Evolutionary conservation across 257 asterid species (phyloP).

Genomic region (Penstemon newberryi): DNA sequence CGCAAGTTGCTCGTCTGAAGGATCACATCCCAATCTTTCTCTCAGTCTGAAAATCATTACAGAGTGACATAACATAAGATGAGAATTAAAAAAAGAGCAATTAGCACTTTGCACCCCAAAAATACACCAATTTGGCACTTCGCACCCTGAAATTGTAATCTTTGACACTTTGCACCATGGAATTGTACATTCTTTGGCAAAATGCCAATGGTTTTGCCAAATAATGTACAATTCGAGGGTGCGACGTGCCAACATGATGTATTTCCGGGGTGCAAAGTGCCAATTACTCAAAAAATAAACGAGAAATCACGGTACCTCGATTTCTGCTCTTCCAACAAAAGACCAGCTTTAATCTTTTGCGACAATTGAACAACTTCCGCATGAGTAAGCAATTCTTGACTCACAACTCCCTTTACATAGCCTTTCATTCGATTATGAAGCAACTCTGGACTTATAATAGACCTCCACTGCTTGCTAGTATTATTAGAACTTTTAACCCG

Average conservation of each 20-base stretch:
- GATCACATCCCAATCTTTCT: slow-evolving; percentile 80
- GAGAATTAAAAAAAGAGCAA: too few species aligned
- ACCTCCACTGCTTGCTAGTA: slow-evolving; percentile 39
- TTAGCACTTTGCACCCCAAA: too few species aligned
- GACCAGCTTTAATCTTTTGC: slow-evolving; percentile 62
- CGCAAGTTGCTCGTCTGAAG: slow-evolving; percentile 95
- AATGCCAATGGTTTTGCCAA: too few species aligned
- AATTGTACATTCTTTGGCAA: too few species aligned
- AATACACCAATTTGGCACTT: too few species aligned
- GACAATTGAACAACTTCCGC: slow-evolving; percentile 79
- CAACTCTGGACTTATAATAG: slow-evolving; percentile 50
- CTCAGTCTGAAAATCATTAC: slow-evolving; percentile 51
- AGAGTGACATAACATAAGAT: background rate
- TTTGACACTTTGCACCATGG: too few species aligned
- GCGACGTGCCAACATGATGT: too few species aligned
- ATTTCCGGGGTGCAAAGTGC: too few species aligned
- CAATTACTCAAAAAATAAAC: background rate
- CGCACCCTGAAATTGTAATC: too few species aligned
- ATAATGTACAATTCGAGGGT: too few species aligned
- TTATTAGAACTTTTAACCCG: slow-evolving; percentile 25
- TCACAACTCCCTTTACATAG: slow-evolving; percentile 63
- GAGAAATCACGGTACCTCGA: slow-evolving; percentile 44
- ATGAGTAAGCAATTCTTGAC: slow-evolving; percentile 76
- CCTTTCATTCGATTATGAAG: slow-evolving; percentile 64
- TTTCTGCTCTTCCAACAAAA: slow-evolving; percentile 68